Conservation (phyloP, 768 basidiomycete species). For the Mycena olivaceomarginata region DNA sequence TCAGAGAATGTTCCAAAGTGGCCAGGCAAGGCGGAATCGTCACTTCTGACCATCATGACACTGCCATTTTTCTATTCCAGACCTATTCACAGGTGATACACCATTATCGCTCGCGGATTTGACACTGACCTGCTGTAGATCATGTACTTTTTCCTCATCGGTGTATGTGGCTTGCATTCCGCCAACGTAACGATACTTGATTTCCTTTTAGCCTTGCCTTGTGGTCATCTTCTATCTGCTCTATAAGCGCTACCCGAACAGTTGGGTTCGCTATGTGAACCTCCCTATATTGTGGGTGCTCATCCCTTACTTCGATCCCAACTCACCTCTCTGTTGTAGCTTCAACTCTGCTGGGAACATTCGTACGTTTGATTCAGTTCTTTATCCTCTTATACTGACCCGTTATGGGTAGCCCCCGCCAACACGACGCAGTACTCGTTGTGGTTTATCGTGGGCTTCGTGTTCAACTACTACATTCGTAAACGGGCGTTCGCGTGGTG, state of each 20-base stretch:
- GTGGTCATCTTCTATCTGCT: conserved; percentile 6
- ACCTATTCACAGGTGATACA: conserved; percentile 9
- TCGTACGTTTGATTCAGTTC: neutral
- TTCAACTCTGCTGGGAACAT: conserved; percentile 33
- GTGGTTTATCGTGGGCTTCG: conserved; percentile 25
- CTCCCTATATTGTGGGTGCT: conserved; percentile 24
- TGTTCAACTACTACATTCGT: conserved; percentile 32
- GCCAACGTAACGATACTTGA: neutral
- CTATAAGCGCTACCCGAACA: conserved; percentile 31
- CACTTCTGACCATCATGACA: neutral
- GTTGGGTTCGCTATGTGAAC: conserved; percentile 33
- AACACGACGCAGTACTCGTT: conserved; percentile 31
- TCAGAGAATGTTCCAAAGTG: conserved; percentile 25
- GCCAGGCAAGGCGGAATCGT: conserved; percentile 3
- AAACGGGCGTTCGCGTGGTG: conserved; percentile 29
- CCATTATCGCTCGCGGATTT: neutral
- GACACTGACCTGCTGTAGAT: neutral
- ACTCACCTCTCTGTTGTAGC: neutral
- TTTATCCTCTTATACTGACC: neutral
- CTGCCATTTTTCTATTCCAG: too few species aligned
- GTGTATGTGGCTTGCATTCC: too few species aligned
- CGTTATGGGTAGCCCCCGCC: conserved; percentile 17
- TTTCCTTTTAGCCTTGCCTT: conserved; percentile 5
- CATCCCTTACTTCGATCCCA: neutral
- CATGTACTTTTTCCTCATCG: too few species aligned